These are phyloP conservation scores for Rhodotorula sp. DNA, from an alignment of 1,284 basidiomycete species.

Conservation along the genomic window DNA sequence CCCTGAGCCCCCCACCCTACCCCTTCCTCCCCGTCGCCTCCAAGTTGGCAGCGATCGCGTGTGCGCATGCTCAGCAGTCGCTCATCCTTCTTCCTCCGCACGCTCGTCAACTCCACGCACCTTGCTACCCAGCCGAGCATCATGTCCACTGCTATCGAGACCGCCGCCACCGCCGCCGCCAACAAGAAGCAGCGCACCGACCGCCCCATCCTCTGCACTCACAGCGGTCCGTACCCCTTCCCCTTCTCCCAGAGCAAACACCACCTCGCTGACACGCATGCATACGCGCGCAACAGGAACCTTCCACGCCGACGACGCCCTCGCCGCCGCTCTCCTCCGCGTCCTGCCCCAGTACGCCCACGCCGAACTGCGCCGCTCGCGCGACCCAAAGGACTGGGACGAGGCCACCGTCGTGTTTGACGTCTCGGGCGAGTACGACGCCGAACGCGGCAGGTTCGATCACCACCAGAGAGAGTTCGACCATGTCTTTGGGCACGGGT, in stretches of 20 bases:
- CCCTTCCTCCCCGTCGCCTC: too few relatives aligned
- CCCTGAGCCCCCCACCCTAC: too few relatives aligned
- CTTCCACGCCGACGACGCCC: conserved; percentile 94
- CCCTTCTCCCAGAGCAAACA: not conserved
- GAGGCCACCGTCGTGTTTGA: conserved; percentile 95
- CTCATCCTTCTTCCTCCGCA: not conserved
- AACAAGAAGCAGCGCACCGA: conserved; percentile 26
- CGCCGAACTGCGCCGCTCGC: conserved; percentile 73
- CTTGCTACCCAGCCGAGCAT: not conserved
- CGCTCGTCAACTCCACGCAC: not conserved
- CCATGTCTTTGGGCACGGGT: conserved; percentile 82
- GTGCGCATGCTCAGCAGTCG: too few relatives aligned
- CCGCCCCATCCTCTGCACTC: conserved; percentile 10
- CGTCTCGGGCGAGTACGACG: conserved; percentile 90
- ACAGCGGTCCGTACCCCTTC: conserved; percentile 9
- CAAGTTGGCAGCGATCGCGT: too few relatives aligned
- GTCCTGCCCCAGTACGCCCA: conserved; percentile 72
- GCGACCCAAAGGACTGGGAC: conserved; percentile 75
- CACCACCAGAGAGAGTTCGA: conserved; percentile 63
- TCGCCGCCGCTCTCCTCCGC: conserved; percentile 86
- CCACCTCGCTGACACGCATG: not conserved
- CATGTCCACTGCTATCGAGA: conserved; percentile 2
- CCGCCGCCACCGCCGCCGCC: not conserved
- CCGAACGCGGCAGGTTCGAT: conserved; percentile 55
- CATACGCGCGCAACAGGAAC: conserved; percentile 54